Base-by-base conservation (phyloP, 2,329 filamentous ascomycete genomes). In the Chaetothyriales sp. region DNA sequence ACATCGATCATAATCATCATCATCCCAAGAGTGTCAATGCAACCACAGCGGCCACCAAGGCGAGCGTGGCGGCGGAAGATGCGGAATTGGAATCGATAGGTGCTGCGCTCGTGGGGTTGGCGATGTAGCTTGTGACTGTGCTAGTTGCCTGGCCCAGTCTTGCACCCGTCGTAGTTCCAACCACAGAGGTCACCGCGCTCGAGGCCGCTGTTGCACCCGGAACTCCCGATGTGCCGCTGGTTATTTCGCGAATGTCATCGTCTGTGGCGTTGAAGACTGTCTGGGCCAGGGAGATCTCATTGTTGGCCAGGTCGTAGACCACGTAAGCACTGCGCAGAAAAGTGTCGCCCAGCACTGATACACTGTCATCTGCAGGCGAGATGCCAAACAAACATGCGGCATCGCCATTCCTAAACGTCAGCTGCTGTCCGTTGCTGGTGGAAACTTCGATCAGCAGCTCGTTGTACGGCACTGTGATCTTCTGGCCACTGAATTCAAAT, bases 251-350 rank as follows among this genome's bases (percentile, higher is more conserved):
- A 46, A 81, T 64, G 53, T 74, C 68, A 46, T 64, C 59, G 3
- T 58, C 57, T 0, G 74, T 75, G 6, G 74, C 67, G 60, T 80
- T 78, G 68, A 80, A 80, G 54, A 74, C 73, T 2, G 78, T 80
- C 58, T 77, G 76, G 2, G 78, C 78, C 18, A 81, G 64, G 2
- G 74, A 76, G 57, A 81, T 79, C 60, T 79, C 69, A 61, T 81
- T 79, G 62, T 75, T 77, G 18, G 63, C 64, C 12, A 81, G 66
- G 53, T 81, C 77, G 63, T 80, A 81, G 1, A 81, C 78, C 44
- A 80, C 76, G 60, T 81, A 81, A 2, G 78, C 78, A 50, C 72
- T 77, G 50, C 78, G 74, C 15, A 81, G 65, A 66, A 81, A 81
- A 0, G 78, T 81, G 62, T 81, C 78, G 26, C 78, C 78, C 1